Conservation (phyloP, 306 rosid species). For the Begonia loranthoides region DNA sequence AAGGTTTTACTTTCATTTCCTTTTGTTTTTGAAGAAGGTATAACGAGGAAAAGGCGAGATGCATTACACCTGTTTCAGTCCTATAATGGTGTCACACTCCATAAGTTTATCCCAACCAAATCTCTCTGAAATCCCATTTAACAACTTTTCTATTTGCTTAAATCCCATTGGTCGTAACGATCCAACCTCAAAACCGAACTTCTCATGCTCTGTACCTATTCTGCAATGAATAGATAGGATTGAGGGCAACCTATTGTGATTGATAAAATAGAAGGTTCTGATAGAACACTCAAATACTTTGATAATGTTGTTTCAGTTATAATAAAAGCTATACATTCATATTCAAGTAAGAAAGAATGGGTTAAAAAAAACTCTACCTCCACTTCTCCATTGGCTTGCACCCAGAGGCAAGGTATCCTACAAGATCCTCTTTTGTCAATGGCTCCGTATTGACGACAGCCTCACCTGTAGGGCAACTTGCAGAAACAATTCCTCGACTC, state of each 20-base stretch:
- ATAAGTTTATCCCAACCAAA: slow-evolving; percentile 89
- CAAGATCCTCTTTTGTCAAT: slow-evolving; percentile 72
- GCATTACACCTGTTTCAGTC: slow-evolving; percentile 70
- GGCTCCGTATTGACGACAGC: slow-evolving; percentile 58
- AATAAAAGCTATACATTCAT: too few species aligned
- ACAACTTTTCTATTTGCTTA: slow-evolving; percentile 78
- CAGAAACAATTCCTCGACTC: slow-evolving; percentile 42
- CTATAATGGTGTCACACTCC: slow-evolving; percentile 88
- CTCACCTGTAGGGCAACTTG: slow-evolving; percentile 90
- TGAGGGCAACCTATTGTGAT: too few species aligned
- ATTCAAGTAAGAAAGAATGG: too few species aligned
- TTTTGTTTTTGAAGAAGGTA: neutral
- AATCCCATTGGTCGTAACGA: slow-evolving; percentile 65
- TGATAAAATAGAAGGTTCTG: too few species aligned
- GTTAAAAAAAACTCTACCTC: slow-evolving; percentile 31
- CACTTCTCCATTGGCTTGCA: slow-evolving; percentile 62
- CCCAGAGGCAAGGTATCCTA: slow-evolving; percentile 65
- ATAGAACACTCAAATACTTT: too few species aligned
- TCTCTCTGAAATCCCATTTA: slow-evolving; percentile 78
- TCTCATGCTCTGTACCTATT: slow-evolving; percentile 98
- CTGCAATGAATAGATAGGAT: slow-evolving; percentile 19
- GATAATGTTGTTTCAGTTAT: too few species aligned
- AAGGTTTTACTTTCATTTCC: neutral
- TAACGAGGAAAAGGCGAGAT: neutral
- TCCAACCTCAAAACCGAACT: slow-evolving; percentile 86